Base-by-base conservation (phyloP, 768 basidiomycete genomes). In the Obba rivulosa region DNA sequence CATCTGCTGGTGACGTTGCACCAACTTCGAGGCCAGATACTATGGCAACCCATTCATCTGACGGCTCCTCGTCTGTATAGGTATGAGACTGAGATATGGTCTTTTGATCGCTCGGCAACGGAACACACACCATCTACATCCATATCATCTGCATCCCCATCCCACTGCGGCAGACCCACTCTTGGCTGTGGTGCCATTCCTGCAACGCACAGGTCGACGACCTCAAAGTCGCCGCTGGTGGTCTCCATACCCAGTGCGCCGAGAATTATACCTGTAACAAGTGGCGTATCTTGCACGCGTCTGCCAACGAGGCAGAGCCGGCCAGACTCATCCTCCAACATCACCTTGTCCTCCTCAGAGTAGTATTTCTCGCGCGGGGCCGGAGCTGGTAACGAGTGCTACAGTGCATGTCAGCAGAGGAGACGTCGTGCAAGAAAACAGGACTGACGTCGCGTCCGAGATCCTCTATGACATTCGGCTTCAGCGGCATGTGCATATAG, bases 401-500 rank as follows among this genome's bases (percentile, higher is more conserved):
- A 45, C 41, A 46, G 11, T 3, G 38, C n/a, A 16, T 20, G 14
- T 36, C 8, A 35, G 20, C 8, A 11, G 23, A 17, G 46, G 50
- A 43, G 41, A 35, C 37, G 18, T 8, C 16, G 37, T 8, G 5
- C 7, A n/a, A n/a, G 36, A 36, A 24, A 40, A 25, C 21, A 35
- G 46, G 18, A 74, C 90, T 57, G 60, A 97, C 96, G 58, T 99
- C 93, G 64, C 89, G 78, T 20, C 85, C 92, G 55, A 98, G 79
- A 54, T 99, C 96, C 58, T 92, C 87, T 53, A 99, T 76, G n/a
- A 99, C 89, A 60, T 97, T 98, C 0, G 95, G 95, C 62, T 99
- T 99, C 44, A 98, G 74, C 8, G 93, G 91, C 96, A 99, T 99
- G 51, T 99, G 93, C 83, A 98, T 86, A 65, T 97, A 99, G 5